Percentiles rank a stretch among this genome's conserved stretches.
Conservation (phyloP, 495 filamentous ascomycete genomes). For the Penicillium nucicola region DNA sequence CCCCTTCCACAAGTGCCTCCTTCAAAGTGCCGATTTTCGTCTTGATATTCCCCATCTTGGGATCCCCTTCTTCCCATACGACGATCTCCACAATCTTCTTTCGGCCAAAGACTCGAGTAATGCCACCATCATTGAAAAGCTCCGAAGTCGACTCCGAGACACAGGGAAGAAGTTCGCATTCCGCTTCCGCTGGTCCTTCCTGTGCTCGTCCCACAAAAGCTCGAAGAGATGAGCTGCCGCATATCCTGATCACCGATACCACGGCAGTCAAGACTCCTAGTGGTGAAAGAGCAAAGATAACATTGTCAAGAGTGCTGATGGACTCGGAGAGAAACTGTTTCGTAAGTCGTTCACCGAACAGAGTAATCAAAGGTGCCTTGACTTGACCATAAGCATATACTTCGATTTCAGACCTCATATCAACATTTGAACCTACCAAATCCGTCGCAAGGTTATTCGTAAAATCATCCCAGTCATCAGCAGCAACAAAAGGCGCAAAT, state of each 20-base stretch:
- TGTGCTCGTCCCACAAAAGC: conserved; percentile 51
- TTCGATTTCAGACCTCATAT: too few species aligned
- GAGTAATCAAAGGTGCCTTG: conserved; percentile 47
- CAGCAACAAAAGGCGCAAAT: conserved; percentile 13
- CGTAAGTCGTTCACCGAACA: conserved; percentile 56
- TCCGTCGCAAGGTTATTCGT: conserved; percentile 51
- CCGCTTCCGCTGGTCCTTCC: conserved; percentile 39
- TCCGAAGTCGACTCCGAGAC: conserved; percentile 42
- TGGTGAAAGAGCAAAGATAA: conserved; percentile 54
- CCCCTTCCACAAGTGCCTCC: conserved; percentile 22
- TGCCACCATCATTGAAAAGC: conserved; percentile 41
- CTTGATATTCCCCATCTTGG: conserved; percentile 4
- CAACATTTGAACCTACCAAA: conserved; percentile 25
- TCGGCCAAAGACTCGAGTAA: conserved; percentile 38
- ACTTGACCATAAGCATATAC: not conserved
- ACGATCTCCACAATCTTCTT: conserved; percentile 42
- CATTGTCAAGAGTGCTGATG: conserved; percentile 43
- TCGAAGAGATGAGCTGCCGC: conserved; percentile 48
- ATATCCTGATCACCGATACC: conserved; percentile 51
- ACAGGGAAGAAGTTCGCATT: conserved; percentile 40
- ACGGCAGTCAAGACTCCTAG: conserved; percentile 55
- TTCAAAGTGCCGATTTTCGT: conserved; percentile 28
- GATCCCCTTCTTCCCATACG: conserved; percentile 28
- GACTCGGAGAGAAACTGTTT: conserved; percentile 58
- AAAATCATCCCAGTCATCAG: conserved; percentile 47